These are phyloP conservation scores for Paramyrothecium roridum DNA, from an alignment of 2,329 filamentous ascomycete species.

Conservation along the genomic window DNA sequence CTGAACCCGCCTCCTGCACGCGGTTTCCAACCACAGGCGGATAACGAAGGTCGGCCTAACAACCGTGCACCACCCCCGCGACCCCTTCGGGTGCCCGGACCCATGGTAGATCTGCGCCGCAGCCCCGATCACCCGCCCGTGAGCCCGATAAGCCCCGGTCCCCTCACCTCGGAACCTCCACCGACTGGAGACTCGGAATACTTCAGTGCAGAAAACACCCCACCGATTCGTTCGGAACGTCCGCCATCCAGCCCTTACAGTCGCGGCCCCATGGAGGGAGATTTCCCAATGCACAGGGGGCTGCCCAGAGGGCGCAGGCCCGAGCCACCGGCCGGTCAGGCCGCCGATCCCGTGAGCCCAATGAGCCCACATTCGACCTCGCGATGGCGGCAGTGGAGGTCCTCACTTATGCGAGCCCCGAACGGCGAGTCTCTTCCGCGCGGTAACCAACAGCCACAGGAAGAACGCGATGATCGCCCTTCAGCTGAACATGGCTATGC, in stretches of 20 bases:
- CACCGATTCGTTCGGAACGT: slow-evolving; percentile 7
- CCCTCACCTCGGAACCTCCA: slow-evolving; percentile 12
- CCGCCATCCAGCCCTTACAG: slow-evolving; percentile 21
- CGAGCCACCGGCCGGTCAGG: not conserved
- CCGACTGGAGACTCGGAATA: not conserved
- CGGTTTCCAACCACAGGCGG: slow-evolving; percentile 15
- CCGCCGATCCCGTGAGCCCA: not conserved
- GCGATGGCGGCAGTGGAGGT: not conserved
- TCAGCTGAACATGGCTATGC: slow-evolving; percentile 7
- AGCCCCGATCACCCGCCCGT: slow-evolving; percentile 1
- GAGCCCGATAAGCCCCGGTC: slow-evolving; percentile 16
- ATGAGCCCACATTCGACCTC: not conserved
- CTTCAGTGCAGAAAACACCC: slow-evolving; percentile 2
- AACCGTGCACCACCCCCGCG: slow-evolving; percentile 13
- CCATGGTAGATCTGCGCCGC: slow-evolving; percentile 8
- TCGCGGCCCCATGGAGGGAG: slow-evolving; percentile 23
- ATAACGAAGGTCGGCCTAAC: slow-evolving; percentile 3
- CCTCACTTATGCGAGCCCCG: not conserved
- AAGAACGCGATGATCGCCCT: not conserved
- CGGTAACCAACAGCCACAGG: not conserved
- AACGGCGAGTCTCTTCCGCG: not conserved
- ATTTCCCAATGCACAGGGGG: slow-evolving; percentile 29
- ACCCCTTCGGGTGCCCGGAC: slow-evolving; percentile 5
- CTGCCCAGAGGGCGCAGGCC: slow-evolving; percentile 31
- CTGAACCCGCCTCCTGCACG: slow-evolving; percentile 1